Percentiles rank a stretch among this genome's conserved stretches.
Conservation (phyloP, 768 basidiomycete species). For the Wakefieldia striispora region DNA sequence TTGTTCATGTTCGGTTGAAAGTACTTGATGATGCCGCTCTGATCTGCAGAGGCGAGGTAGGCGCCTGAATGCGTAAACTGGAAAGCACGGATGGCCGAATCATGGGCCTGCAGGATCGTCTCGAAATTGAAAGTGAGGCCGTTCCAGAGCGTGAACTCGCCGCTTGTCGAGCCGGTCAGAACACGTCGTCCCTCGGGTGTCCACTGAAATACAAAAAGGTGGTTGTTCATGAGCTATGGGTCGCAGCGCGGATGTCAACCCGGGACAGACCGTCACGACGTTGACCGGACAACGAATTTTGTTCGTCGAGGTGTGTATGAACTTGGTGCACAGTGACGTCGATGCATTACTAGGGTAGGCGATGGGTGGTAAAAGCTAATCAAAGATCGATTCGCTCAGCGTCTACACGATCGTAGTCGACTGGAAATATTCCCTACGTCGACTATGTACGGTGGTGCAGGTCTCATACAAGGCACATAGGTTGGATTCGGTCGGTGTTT, state of each 20-base stretch:
- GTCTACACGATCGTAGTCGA: constrained; percentile 9
- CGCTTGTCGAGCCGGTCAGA: constrained; percentile 92
- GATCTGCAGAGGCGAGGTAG: constrained; percentile 91
- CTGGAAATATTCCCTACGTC: constrained; percentile 57
- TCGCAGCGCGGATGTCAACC: background rate
- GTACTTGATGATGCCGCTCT: constrained; percentile 94
- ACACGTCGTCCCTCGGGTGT: constrained; percentile 94
- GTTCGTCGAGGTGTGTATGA: constrained; percentile 97
- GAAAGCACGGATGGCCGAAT: constrained; percentile 88
- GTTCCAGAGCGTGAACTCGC: constrained; percentile 99
- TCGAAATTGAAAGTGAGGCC: constrained; percentile 99
- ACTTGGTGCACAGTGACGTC: constrained; percentile 94
- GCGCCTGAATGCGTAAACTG: constrained; percentile 91
- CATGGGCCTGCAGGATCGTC: constrained; percentile 98
- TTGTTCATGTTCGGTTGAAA: constrained; percentile 99
- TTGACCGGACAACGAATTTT: constrained; percentile 98
- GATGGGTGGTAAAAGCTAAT: constrained; percentile 87
- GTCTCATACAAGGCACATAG: constrained; percentile 76
- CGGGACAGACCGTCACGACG: constrained; percentile 76
- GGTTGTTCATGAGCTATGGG: background rate
- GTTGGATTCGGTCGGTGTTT: constrained; percentile 78
- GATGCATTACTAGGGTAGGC: constrained; percentile 91
- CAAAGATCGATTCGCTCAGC: constrained; percentile 24
- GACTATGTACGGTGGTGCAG: constrained; percentile 83
- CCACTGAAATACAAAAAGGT: constrained; percentile 57